Evolutionary conservation across 345 rosid species (phyloP), one percentile per base, ranked within the genome.

Genomic region (Lenwebbia sp.): DNA sequence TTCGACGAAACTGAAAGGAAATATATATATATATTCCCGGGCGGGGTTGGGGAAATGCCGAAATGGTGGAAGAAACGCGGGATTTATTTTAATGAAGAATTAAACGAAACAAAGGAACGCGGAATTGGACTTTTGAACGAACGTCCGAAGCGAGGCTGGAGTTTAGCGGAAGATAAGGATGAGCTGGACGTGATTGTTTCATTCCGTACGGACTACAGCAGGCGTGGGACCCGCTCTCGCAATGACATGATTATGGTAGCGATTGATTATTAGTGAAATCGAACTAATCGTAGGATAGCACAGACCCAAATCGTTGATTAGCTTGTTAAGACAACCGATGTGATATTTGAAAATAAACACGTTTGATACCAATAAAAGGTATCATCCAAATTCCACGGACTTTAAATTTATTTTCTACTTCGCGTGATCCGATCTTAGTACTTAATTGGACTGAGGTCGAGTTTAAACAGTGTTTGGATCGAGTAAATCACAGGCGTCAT

Each of bases 41-140:
- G 19, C 7, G 54, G 19, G 19, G 2, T 52, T 52, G 21, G 55
- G 55, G 14, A 50, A 50, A n/a, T n/a, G n/a, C n/a, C n/a, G n/a
- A n/a, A n/a, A 50, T 50, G 78, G 78, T 47, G 85, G 85, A 50
- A 54, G 50, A 5, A 58, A 84, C 85, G 85, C 85, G 78, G 85
- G 52, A 44, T 84, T 56, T 9, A 8, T 33, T 70, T 37, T 33
- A 17, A 33, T 55, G 21, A 23, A 7, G 22, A 21, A 54, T 19
- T 8, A 8, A 30, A 65, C 76, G 12, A n/a, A 60, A n/a, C 21
- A 6, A 8, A 15, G 22, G 41, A 33, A 70, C 81, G 81, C 81
- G 85, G 76, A n/a, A 41, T 57, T 47, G 78, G 47, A 84, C 85
- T n/a, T 84, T 83, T 1, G 78, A 84, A 51, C 54, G 47, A 10